phyloP scores from a whole-genome alignment of 2,329 filamentous ascomycete species.

The Colletotrichum theobromicola region DNA sequence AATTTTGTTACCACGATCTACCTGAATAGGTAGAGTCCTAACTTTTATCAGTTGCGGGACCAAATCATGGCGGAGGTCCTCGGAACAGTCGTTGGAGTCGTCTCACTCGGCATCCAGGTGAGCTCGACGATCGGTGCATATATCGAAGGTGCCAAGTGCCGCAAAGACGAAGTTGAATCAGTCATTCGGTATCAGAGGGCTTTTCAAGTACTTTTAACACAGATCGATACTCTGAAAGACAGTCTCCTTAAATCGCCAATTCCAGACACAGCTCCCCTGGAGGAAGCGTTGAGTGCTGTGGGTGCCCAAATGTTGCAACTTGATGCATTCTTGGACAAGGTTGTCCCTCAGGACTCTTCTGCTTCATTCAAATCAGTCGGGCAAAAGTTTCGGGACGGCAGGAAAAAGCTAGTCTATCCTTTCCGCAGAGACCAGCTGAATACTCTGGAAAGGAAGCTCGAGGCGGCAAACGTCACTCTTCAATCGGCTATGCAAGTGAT shows the following conservation, averaged over 20 bases:
- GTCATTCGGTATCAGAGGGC: background rate
- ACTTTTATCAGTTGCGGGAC: background rate
- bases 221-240: rapidly evolving
- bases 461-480: background rate
- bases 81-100: background rate
- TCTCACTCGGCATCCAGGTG: background rate
- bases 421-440: background rate
- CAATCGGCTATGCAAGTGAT: background rate
- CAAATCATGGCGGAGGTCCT: background rate
- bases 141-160: background rate
- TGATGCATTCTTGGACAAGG: background rate
- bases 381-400: no score
- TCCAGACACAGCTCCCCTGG: rapidly evolving
- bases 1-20: no score
- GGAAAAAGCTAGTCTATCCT: background rate
- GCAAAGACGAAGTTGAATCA: background rate
- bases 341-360: background rate
- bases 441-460: background rate
- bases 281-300: background rate
- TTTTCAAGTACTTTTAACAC: background rate
- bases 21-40: no score
- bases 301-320: background rate
- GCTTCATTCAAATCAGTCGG: no score
- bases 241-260: rapidly evolving
- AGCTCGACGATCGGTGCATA: background rate